Base-by-base conservation (phyloP, 2,329 filamentous ascomycete species). In the Stemphylium beticola region DNA sequence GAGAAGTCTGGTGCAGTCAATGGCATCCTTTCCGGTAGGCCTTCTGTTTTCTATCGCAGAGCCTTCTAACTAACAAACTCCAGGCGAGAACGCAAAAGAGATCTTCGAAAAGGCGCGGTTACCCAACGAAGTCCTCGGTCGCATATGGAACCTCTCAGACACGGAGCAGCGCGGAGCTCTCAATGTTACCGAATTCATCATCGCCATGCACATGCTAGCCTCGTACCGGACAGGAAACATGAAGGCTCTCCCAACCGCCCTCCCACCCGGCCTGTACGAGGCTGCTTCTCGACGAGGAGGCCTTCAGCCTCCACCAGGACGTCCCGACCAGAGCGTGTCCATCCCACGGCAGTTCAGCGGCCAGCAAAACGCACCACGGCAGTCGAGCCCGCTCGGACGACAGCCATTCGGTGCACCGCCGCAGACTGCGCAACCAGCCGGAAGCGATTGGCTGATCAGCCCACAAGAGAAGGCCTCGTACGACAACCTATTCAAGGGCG, bases 151-250 rank as follows among this genome's bases (percentile, higher is more conserved):
- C 67, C 83, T 99, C 57, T 90, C 93, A 18, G 95, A 99, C 74
- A 95, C 92, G 0, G 93, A 97, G 76, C 92, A 96, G 77, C 87
- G 93, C 48, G 95, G 95, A 45, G 87, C 89, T 29, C 82, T 99
- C 32, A 90, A 93, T 53, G 83, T 88, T 66, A 93, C 92, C 12
- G 95, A 98, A 68, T 99, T 99, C 74, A 90, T 96, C 71, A 96
- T 99, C 69, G 95, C 95, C 40, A 99, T 99, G 95, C 95, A 99
- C 75, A 81, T 99, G 57, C 83, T 99, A 58, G 93, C 92, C 12
- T 96, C 92, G 11, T 92, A 91, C 78, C 96, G 96, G 81, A 89
- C 87, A 11, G 90, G 92, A 18, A 83, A 87, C 26, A 83, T 99
- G 74, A 87, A 91, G 60, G 87, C 85, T 17, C 82, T 98, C 52